Percentiles rank a stretch among this genome's conserved stretches.
Conservation (phyloP, 23 red algal genomes). For the Chondrus crispus region DNA sequence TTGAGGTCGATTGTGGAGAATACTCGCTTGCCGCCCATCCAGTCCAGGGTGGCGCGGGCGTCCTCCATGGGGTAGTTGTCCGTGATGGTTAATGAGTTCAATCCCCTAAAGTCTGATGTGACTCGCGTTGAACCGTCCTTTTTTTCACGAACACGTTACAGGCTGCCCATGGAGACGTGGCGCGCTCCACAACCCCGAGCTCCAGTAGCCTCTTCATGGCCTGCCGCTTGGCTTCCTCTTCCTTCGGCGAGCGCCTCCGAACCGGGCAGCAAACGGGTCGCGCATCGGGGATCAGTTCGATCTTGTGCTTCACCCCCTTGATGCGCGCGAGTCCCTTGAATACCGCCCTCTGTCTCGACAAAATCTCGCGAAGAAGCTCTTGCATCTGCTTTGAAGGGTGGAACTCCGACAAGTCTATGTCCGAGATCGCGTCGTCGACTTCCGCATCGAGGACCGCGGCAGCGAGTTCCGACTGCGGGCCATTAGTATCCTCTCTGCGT, state of each 20-base stretch:
- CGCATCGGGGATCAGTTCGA: background rate
- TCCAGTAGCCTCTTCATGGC: background rate
- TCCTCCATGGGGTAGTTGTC: conserved; percentile 24
- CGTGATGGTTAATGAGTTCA: background rate
- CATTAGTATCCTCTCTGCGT: no score
- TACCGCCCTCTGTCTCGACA: background rate
- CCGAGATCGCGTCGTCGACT: background rate
- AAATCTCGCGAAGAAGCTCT: background rate
- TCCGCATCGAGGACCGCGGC: background rate
- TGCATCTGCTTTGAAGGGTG: background rate
- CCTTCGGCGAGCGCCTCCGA: background rate
- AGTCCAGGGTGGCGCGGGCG: background rate
- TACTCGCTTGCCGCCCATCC: background rate
- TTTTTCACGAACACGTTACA: conserved; percentile 21
- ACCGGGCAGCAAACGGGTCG: background rate
- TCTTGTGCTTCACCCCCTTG: background rate
- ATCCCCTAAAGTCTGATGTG: conserved; percentile 34
- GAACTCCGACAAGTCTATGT: conserved; percentile 11
- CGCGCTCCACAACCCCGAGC: conserved; percentile 1
- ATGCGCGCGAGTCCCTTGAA: conserved; percentile 7
- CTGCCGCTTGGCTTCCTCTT: background rate
- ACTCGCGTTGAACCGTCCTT: background rate
- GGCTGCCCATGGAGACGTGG: background rate
- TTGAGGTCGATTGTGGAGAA: conserved; percentile 22
- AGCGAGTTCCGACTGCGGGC: background rate